A percentile compares a stretch with the other conserved stretches of the same genome.
Evolutionary conservation across 257 asterid species (phyloP).

Genomic region (Petrea volubilis): DNA sequence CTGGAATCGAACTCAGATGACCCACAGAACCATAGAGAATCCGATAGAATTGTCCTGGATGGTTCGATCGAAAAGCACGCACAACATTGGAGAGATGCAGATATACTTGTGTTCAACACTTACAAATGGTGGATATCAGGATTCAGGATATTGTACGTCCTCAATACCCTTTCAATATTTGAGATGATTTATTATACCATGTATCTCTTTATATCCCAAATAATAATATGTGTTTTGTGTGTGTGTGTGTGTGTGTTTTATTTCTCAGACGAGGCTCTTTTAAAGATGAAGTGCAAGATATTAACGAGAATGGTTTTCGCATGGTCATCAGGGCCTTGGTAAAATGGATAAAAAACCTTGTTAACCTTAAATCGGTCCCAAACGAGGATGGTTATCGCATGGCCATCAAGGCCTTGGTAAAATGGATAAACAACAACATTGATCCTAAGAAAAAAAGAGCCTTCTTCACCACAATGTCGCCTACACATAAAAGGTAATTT

Average conservation of each 20-base stretch:
- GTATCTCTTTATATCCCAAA: neutral
- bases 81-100: slow-evolving; percentile 66
- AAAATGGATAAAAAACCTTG: too few species aligned
- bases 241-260: neutral
- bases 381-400: slow-evolving; percentile 67
- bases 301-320: too few species aligned
- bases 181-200: neutral
- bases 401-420: slow-evolving; percentile 55
- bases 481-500: slow-evolving; percentile 59
- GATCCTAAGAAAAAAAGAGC: slow-evolving; percentile 54
- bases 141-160: slow-evolving; percentile 52
- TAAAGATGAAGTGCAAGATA: slow-evolving; percentile 50
- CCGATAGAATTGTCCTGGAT: slow-evolving; percentile 57
- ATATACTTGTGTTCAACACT: slow-evolving; percentile 74
- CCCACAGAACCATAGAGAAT: slow-evolving; percentile 50
- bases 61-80: slow-evolving; percentile 74
- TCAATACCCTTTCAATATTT: neutral
- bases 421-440: slow-evolving; percentile 68
- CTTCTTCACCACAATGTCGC: slow-evolving; percentile 75
- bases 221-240: neutral
- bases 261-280: slow-evolving; percentile 54
- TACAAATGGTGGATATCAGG: slow-evolving; percentile 89
- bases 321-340: too few species aligned
- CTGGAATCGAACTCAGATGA: slow-evolving; percentile 86
- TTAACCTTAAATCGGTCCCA: too few species aligned